A percentile compares a stretch with the other conserved stretches of the same genome.
Evolutionary conservation across 2,329 filamentous ascomycete species (phyloP).

Genomic region (Gyromitra esculenta): DNA sequence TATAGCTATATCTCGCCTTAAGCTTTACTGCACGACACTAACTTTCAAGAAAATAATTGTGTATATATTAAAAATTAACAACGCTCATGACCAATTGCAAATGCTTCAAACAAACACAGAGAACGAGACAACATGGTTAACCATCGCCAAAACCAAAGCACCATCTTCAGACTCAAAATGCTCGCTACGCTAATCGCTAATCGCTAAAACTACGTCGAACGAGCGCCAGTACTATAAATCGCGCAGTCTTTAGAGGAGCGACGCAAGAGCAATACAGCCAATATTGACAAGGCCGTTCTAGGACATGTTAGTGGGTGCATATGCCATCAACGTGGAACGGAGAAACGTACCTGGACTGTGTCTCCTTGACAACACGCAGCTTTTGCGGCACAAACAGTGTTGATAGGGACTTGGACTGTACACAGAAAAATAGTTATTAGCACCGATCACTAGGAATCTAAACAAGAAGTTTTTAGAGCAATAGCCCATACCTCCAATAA

Average conservation of each 20-base stretch:
- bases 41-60: background rate
- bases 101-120: background rate
- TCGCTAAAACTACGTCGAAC: background rate
- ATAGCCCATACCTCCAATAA: slow-evolving; percentile 9
- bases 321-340: background rate
- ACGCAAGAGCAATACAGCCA: slow-evolving; percentile 18
- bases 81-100: background rate
- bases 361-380: slow-evolving; percentile 14
- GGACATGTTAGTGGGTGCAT: background rate
- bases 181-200: background rate
- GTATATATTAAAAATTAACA: slow-evolving; percentile 3
- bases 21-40: background rate
- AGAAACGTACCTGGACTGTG: background rate
- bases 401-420: slow-evolving; percentile 24
- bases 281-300: slow-evolving; percentile 23
- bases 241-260: background rate
- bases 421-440: background rate
- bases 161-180: background rate
- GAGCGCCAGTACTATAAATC: background rate
- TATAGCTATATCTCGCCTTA: background rate
- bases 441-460: background rate
- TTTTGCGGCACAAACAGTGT: slow-evolving; percentile 1
- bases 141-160: background rate
- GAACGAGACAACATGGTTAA: background rate
- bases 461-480: too few relatives aligned